Evolutionary conservation across 2,329 filamentous ascomycete genomes (phyloP), one percentile per base, ranked within the genome.

Genomic region (Sphaceloma murrayae): DNA sequence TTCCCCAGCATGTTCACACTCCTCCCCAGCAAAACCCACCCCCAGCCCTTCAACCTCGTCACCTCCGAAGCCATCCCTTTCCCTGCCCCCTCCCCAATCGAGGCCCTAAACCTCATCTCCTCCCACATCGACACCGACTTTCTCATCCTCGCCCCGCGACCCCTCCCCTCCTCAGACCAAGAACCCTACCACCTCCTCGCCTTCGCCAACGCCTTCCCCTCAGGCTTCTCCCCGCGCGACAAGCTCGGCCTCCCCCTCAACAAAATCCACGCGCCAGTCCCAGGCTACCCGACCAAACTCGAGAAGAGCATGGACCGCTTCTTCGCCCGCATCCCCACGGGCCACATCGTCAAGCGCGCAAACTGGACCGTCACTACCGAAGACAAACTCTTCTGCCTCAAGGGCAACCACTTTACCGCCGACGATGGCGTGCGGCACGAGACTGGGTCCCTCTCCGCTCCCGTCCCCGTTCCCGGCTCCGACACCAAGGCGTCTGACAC

Each of bases 281-380:
- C 77, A 0, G 67, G 69, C 5, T 80, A 80, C 54, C 60, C 55
- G 22, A 57, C 65, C 34, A 79, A 77, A 53, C 52, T 81, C 0
- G 72, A 73, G 52, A 68, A 62, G 39, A 70, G 66, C 40, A 80
- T 80, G 77, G 76, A 81, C 54, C 62, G 73, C 1, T 80, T 75
- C 59, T 80, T 80, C 54, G 66, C 69, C 1, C 57, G 58, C 9
- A 38, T 80, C 0, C 68, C 72, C 8, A 62, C 67, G 1, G 76
- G 75, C 1, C 69, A 65, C 49, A 64, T 72, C 9, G 73, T 80
- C 1, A 68, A 69, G 54, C 60, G 78, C 4, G 61, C 62, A 1
- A 82, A 81, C 55, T 74, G 70, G 70, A 61, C 58, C 4, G 57
- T 74, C 3, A 66, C 62, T 2, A 70, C 66, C 0, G n/a, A 22